Conservation (phyloP, 2,329 filamentous ascomycete species). For the Ophiosphaerella korrae region DNA sequence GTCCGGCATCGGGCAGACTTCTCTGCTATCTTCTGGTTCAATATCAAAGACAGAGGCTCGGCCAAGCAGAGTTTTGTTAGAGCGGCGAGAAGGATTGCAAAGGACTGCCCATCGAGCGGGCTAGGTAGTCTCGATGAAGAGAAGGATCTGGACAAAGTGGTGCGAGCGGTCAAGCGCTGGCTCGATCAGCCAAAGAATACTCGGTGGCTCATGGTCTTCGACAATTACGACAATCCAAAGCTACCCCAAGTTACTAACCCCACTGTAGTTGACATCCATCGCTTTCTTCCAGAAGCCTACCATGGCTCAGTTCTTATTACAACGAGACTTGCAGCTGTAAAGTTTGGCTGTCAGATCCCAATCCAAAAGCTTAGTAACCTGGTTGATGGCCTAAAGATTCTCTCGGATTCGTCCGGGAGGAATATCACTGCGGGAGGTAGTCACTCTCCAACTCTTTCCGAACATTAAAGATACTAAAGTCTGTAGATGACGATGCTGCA, state of each 20-base stretch:
- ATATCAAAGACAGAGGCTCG: constrained; percentile 47
- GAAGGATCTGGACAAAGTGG: constrained; percentile 18
- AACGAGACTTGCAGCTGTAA: not conserved
- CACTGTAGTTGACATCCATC: not conserved
- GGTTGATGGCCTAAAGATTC: constrained; percentile 2
- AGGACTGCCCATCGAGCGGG: constrained; percentile 23
- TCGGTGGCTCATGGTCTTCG: constrained; percentile 50
- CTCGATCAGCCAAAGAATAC: constrained; percentile 44
- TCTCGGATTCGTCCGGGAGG: constrained; percentile 3
- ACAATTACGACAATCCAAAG: constrained; percentile 52
- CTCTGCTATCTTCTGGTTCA: constrained; percentile 52
- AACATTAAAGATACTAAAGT: no score
- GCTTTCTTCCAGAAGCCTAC: not conserved
- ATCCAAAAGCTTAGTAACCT: constrained; percentile 6
- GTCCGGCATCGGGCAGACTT: constrained; percentile 44
- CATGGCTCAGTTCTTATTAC: not conserved
- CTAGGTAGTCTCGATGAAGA: constrained; percentile 29
- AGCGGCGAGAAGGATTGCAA: constrained; percentile 34
- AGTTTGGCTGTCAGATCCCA: constrained; percentile 2
- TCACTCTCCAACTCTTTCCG: no score
- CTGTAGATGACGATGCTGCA: constrained; percentile 24
- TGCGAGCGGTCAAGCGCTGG: constrained; percentile 46
- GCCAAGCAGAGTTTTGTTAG: constrained; percentile 21
- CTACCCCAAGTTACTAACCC: not conserved
- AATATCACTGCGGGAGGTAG: not conserved